Evolutionary conservation across 2,329 filamentous ascomycete genomes (phyloP).

Genomic region (Lizonia empirigonia): DNA sequence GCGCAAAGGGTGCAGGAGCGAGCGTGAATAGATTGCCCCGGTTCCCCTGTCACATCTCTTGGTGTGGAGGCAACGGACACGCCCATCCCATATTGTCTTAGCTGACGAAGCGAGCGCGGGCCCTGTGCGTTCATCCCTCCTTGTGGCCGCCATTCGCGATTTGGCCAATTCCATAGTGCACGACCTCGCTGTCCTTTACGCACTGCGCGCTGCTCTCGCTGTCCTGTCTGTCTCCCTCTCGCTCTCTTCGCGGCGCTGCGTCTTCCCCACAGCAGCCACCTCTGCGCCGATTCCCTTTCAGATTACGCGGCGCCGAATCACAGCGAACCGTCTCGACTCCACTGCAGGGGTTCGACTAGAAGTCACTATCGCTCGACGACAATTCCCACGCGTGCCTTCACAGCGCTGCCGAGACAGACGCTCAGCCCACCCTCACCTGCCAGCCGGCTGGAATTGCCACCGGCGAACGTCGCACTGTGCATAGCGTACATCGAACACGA

Average conservation of each 20-base stretch:
- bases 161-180: slow-evolving; percentile 15
- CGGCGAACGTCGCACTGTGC: slow-evolving; percentile 1
- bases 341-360: slow-evolving; percentile 30
- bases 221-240: background rate
- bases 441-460: slow-evolving; percentile 7
- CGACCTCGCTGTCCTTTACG: slow-evolving; percentile 11
- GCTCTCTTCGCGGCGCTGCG: background rate
- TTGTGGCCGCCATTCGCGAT: slow-evolving; percentile 12
- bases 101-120: slow-evolving; percentile 13
- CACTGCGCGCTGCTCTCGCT: slow-evolving; percentile 8
- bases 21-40: slow-evolving; percentile 12
- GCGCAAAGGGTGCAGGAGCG: slow-evolving; percentile 4
- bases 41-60: slow-evolving; percentile 14
- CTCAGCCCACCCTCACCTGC: slow-evolving; percentile 4
- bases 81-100: slow-evolving; percentile 10
- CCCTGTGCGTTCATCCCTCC: slow-evolving; percentile 18
- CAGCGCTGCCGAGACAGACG: slow-evolving; percentile 9
- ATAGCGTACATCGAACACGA: slow-evolving; percentile 7
- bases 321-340: slow-evolving; percentile 24
- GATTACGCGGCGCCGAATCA: slow-evolving; percentile 20
- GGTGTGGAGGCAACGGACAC: slow-evolving; percentile 11
- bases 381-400: slow-evolving; percentile 14
- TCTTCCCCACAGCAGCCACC: background rate
- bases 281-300: background rate
- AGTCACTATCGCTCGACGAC: slow-evolving; percentile 16